Evolutionary conservation across 495 filamentous ascomycete species (phyloP).

Genomic region (Lasiosphaeria hispida): DNA sequence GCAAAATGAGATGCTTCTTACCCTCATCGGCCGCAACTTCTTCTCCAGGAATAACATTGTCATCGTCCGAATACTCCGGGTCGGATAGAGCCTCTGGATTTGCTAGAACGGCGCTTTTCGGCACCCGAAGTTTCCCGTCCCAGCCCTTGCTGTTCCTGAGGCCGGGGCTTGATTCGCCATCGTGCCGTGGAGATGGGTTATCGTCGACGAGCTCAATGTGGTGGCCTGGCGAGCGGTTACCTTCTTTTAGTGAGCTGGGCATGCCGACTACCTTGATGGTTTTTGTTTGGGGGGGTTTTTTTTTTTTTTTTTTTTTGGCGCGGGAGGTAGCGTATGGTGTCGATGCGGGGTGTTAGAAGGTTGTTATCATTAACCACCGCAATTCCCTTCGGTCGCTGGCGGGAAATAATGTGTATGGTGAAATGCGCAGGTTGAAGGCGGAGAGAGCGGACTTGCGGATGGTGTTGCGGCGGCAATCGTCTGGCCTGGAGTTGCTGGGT

Average conservation of each 20-base stretch:
- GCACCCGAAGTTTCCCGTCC: slow-evolving; percentile 83
- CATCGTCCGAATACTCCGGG: slow-evolving; percentile 77
- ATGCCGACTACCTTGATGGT: slow-evolving; percentile 22
- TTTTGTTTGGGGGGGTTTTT: neutral
- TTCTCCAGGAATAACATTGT: slow-evolving; percentile 72
- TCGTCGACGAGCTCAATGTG: slow-evolving; percentile 46
- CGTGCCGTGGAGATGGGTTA: slow-evolving; percentile 36
- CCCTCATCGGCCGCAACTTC: slow-evolving; percentile 81
- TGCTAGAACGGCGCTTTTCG: slow-evolving; percentile 58
- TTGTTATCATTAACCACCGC: no score
- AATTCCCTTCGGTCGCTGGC: no score
- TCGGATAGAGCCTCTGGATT: slow-evolving; percentile 80
- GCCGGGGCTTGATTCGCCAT: slow-evolving; percentile 42
- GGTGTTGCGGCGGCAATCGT: neutral
- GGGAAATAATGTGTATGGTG: no score
- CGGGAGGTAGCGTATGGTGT: neutral
- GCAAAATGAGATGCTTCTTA: slow-evolving; percentile 32
- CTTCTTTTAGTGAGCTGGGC: slow-evolving; percentile 37
- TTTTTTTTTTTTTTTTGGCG: neutral
- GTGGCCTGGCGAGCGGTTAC: slow-evolving; percentile 30
- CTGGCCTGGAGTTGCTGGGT: neutral
- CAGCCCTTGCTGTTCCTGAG: slow-evolving; percentile 72
- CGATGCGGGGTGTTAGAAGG: neutral
- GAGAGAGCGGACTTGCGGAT: neutral
- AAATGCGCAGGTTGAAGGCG: neutral